A percentile compares a stretch with the other conserved stretches of the same genome.
Evolutionary conservation across 2,329 filamentous ascomycete species (phyloP).

Genomic region (Mariannaea elegans): DNA sequence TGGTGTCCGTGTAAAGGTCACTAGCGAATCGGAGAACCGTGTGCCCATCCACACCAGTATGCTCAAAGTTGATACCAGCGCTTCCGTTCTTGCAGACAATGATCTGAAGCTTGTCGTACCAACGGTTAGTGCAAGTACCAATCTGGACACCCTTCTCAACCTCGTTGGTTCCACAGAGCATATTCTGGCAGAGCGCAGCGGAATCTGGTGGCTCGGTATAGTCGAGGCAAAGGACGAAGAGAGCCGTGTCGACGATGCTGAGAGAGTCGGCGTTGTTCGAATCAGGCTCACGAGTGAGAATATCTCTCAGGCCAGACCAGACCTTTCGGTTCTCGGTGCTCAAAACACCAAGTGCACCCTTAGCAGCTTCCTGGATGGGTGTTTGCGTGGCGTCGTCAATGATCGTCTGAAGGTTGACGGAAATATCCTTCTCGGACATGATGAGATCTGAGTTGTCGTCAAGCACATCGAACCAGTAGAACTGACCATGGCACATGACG

Average conservation of each 20-base stretch:
- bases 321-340: slow-evolving; percentile 97
- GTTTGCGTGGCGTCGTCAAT: slow-evolving; percentile 89
- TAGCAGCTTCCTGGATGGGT: slow-evolving; percentile 94
- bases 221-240: slow-evolving; percentile 93
- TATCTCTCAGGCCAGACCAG: slow-evolving; percentile 91
- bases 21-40: slow-evolving; percentile 96
- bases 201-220: slow-evolving; percentile 86
- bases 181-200: slow-evolving; percentile 93
- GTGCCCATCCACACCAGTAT: slow-evolving; percentile 97
- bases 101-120: slow-evolving; percentile 99
- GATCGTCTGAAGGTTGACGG: slow-evolving; percentile 90
- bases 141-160: slow-evolving; percentile 94
- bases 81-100: slow-evolving; percentile 99
- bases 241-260: slow-evolving; percentile 91
- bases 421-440: slow-evolving; percentile 95
- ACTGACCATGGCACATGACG: slow-evolving; percentile 92
- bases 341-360: slow-evolving; percentile 89
- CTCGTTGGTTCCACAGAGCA: slow-evolving; percentile 95
- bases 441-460: slow-evolving; percentile 95
- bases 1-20: slow-evolving; percentile 97
- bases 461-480: slow-evolving; percentile 98
- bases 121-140: slow-evolving; percentile 96
- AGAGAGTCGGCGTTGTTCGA: slow-evolving; percentile 97
- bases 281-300: slow-evolving; percentile 83
- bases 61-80: slow-evolving; percentile 98